These are phyloP conservation scores for Noccaea caerulescens DNA, from an alignment of 345 rosid species.

Conservation along the genomic window DNA sequence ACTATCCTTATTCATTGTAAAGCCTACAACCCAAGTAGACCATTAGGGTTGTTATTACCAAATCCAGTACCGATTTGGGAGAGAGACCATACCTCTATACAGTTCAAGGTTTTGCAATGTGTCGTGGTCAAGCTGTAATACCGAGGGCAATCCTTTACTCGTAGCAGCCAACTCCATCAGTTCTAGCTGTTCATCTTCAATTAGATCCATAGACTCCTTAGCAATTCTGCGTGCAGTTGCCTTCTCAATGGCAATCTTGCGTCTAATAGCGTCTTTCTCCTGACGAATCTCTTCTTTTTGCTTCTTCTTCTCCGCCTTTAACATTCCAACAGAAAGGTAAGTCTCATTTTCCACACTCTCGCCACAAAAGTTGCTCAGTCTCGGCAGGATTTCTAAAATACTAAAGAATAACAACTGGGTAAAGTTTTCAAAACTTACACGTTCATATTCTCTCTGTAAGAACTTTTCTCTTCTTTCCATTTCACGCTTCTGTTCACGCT, in stretches of 20 bases:
- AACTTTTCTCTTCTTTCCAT: constrained; percentile 89
- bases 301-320: constrained; percentile 84
- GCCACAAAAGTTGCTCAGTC: constrained; percentile 31
- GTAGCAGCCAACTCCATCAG: constrained; percentile 97
- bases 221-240: constrained; percentile 98
- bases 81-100: constrained; percentile 69
- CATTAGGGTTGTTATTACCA: constrained; percentile 10
- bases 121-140: constrained; percentile 79
- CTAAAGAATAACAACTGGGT: constrained; percentile 1
- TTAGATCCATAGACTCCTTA: constrained; percentile 96
- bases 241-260: constrained; percentile 88
- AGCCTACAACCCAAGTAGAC: constrained; percentile 20
- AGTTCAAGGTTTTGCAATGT: constrained; percentile 80
- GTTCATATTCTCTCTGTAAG: constrained; percentile 76
- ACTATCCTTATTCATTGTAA: background rate
- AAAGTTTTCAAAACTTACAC: constrained; percentile 51
- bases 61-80: constrained; percentile 10
- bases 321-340: constrained; percentile 33
- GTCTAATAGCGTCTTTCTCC: constrained; percentile 86
- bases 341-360: background rate
- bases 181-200: constrained; percentile 98
- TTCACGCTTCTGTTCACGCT: constrained; percentile 92
- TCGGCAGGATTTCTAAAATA: background rate
- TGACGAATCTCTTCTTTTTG: constrained; percentile 88
- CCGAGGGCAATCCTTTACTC: constrained; percentile 74